These are phyloP conservation scores for Podila verticillata DNA, from an alignment of 192 early-diverging fungal genomes.

Conservation along the genomic window DNA sequence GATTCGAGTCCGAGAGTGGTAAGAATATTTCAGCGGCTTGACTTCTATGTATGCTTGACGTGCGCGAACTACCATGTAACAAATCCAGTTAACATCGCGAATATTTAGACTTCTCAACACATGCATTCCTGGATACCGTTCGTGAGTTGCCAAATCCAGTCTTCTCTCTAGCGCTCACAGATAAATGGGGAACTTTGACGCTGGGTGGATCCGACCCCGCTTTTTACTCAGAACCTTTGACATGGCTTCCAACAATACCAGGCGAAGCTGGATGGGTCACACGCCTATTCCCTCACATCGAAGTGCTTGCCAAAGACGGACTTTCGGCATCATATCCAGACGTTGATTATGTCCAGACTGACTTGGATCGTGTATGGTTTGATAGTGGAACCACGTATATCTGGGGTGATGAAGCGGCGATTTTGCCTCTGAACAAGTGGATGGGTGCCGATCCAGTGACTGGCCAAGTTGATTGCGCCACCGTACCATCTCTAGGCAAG, in stretches of 20 bases:
- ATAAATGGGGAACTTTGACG: slow-evolving; percentile 28
- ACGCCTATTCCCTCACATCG: slow-evolving; percentile 10
- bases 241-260: slow-evolving; percentile 25
- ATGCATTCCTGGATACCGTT: slow-evolving; percentile 25
- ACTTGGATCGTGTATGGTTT: slow-evolving; percentile 31
- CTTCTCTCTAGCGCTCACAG: slow-evolving; percentile 24
- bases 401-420: slow-evolving; percentile 19
- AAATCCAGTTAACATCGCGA: neutral
- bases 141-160: slow-evolving; percentile 17
- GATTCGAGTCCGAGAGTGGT: slow-evolving; percentile 28
- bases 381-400: slow-evolving; percentile 27
- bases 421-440: slow-evolving; percentile 17
- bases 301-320: neutral
- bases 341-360: slow-evolving; percentile 4
- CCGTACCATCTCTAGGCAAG: neutral
- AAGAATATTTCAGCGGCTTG: neutral
- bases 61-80: too few species aligned
- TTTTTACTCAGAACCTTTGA: slow-evolving; percentile 15
- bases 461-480: slow-evolving; percentile 23
- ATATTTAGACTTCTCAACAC: slow-evolving; percentile 16
- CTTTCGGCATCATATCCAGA: neutral
- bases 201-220: slow-evolving; percentile 25
- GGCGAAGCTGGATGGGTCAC: slow-evolving; percentile 31
- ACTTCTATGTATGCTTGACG: neutral
- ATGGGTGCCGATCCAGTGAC: slow-evolving; percentile 31